Evolutionary conservation across 768 basidiomycete species (phyloP).

Genomic region (Leccinum longicurvipes): DNA sequence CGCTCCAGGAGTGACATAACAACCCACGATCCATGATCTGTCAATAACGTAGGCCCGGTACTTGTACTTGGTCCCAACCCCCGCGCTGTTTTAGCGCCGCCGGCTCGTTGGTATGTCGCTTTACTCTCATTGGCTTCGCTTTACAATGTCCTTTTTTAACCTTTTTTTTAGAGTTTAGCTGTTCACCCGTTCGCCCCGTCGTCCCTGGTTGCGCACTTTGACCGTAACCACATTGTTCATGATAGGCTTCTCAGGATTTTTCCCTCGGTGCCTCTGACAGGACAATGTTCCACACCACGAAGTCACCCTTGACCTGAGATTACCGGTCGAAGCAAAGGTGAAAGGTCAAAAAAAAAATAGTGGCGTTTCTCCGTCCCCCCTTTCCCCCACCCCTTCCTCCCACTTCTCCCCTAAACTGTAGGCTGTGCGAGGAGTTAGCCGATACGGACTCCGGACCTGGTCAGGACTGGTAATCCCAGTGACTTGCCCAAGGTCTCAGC

Average conservation of each 20-base stretch:
- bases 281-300: neutral
- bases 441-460: neutral
- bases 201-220: constrained; percentile 3
- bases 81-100: neutral
- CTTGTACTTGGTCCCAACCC: neutral
- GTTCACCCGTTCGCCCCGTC: neutral
- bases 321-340: neutral
- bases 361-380: neutral
- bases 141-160: neutral
- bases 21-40: neutral
- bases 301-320: constrained; percentile 1
- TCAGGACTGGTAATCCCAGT: neutral
- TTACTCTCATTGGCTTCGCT: neutral
- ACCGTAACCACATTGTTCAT: neutral
- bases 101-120: constrained; percentile 2
- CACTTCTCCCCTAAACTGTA: neutral
- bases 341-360: neutral
- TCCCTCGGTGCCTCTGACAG: neutral
- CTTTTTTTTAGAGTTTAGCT: neutral
- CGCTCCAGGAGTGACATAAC: neutral
- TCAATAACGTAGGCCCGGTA: neutral
- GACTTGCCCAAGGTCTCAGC: neutral
- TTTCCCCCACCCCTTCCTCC: neutral
- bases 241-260: neutral
- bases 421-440: neutral